A percentile compares a stretch with the other conserved stretches of the same genome.
phyloP scores from a whole-genome alignment of 78 protist species.

The Paratrimastix pyriformis region DNA sequence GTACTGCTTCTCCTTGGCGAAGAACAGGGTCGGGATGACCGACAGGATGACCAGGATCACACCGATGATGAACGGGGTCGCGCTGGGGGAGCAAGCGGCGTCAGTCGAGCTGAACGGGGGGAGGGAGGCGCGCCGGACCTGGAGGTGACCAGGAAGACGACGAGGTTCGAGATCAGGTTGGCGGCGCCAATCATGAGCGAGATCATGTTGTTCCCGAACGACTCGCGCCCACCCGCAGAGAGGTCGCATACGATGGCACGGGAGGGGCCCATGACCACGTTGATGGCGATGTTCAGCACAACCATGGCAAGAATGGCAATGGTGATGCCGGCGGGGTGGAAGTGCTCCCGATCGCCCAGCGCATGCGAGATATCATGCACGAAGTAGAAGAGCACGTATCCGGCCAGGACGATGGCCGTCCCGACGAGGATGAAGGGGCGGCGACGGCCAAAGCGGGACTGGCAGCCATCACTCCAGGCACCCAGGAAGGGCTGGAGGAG shows the following conservation, averaged over 20 bases:
- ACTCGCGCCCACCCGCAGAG: background rate
- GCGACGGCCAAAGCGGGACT: background rate
- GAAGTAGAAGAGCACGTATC: too few species aligned
- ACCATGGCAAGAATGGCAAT: background rate
- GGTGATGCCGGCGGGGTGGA: too few species aligned
- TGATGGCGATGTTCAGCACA: slow-evolving; percentile 1
- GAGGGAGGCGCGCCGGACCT: too few species aligned
- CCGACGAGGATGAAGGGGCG: slow-evolving; percentile 11
- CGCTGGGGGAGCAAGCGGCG: background rate
- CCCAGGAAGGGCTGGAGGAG: slow-evolving; percentile 5
- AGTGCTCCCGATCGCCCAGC: too few species aligned
- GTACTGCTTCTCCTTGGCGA: background rate
- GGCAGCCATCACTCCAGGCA: background rate
- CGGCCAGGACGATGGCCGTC: background rate
- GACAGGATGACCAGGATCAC: background rate
- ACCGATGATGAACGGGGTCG: background rate
- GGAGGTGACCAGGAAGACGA: too few species aligned
- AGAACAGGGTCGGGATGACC: background rate
- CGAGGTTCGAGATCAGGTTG: background rate
- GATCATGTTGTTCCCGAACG: slow-evolving; percentile 4
- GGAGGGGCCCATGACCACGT: slow-evolving; percentile 1
- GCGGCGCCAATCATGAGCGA: slow-evolving; percentile 7
- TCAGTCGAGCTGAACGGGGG: too few species aligned
- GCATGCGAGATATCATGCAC: too few species aligned
- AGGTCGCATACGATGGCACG: slow-evolving; percentile 8